A percentile compares a stretch with the other conserved stretches of the same genome.
Evolutionary conservation across 495 filamentous ascomycete species (phyloP).

Genomic region (Aspergillus olivimuriae): DNA sequence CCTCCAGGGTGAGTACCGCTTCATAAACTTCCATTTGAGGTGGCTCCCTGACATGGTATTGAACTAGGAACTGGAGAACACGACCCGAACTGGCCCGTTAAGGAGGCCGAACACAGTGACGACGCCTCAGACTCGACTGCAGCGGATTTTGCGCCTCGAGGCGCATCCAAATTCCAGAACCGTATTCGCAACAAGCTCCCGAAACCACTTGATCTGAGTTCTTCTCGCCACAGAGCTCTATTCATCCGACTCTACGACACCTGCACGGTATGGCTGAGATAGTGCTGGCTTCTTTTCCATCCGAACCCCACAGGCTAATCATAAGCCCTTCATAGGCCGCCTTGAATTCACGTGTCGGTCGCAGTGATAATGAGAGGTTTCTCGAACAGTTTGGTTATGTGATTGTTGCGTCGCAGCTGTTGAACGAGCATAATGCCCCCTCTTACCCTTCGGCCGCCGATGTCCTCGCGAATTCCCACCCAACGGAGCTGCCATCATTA

Average conservation of each 20-base stretch:
- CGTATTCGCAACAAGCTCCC: conserved; percentile 62
- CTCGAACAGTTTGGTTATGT: conserved; percentile 94
- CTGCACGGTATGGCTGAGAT: conserved; percentile 48
- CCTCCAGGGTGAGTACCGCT: conserved; percentile 66
- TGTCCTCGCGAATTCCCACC: conserved; percentile 28
- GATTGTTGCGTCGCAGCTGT: conserved; percentile 87
- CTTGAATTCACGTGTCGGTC: conserved; percentile 67
- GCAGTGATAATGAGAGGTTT: conserved; percentile 78
- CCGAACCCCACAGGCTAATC: conserved; percentile 7
- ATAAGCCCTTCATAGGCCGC: conserved; percentile 28
- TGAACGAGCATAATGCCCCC: conserved; percentile 58
- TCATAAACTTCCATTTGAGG: neutral
- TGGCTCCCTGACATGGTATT: conserved; percentile 10
- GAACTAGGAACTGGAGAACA: conserved; percentile 42
- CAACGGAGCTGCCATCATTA: conserved; percentile 31
- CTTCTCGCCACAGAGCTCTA: conserved; percentile 40
- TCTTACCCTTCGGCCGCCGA: conserved; percentile 40
- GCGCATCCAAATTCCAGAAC: conserved; percentile 57
- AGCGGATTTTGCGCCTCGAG: conserved; percentile 68
- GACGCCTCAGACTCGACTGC: conserved; percentile 24
- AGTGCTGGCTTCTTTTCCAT: neutral
- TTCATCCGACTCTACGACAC: conserved; percentile 49
- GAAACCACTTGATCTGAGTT: conserved; percentile 51
- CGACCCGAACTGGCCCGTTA: conserved; percentile 37
- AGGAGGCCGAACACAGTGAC: conserved; percentile 35